phyloP scores from a whole-genome alignment of 768 basidiomycete species.

The Hericium erinaceus region DNA sequence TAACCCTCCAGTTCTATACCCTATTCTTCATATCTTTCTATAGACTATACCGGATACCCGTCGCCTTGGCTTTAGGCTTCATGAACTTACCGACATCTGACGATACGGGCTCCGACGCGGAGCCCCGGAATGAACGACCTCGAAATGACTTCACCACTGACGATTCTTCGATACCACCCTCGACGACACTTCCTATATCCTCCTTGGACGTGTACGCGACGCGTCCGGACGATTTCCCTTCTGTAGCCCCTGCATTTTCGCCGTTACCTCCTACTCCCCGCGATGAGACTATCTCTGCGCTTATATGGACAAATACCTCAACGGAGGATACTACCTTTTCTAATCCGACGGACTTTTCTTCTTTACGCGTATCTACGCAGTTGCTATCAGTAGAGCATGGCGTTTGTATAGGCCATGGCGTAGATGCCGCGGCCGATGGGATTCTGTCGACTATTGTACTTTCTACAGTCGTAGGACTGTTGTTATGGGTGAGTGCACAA shows the following conservation, averaged over 20 bases:
- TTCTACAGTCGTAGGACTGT: constrained; percentile 49
- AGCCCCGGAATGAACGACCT: background rate
- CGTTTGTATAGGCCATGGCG: constrained; percentile 55
- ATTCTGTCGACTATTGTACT: constrained; percentile 48
- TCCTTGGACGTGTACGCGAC: background rate
- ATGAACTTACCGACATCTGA: background rate
- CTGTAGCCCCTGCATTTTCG: background rate
- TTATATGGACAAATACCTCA: background rate
- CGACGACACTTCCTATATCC: background rate
- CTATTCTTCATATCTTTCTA: background rate
- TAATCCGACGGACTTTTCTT: background rate
- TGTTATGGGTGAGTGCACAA: constrained; percentile 51
- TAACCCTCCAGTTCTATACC: background rate
- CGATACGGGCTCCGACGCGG: background rate
- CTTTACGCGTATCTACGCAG: constrained; percentile 9
- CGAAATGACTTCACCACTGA: background rate
- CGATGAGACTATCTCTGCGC: background rate
- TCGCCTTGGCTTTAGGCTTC: background rate
- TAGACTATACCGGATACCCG: background rate
- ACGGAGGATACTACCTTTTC: constrained; percentile 2
- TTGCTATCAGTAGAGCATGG: constrained; percentile 19
- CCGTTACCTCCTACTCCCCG: background rate
- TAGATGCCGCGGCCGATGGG: constrained; percentile 57
- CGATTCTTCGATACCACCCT: background rate
- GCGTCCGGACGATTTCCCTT: background rate